phyloP scores from a whole-genome alignment of 2,329 filamentous ascomycete species.

The Sarocladiaceae sp. region DNA sequence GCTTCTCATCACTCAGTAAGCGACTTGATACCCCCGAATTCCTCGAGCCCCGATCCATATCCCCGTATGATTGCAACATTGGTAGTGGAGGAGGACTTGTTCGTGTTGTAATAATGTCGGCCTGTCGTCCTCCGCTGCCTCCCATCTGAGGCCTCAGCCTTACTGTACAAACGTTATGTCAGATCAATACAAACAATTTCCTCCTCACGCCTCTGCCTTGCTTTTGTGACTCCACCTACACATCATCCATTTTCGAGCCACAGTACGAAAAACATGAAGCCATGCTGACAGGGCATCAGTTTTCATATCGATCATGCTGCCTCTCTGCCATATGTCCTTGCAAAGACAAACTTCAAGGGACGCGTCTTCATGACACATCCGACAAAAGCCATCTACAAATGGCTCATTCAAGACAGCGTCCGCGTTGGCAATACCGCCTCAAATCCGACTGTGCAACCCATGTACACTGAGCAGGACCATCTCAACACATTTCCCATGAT shows the following conservation, averaged over 20 bases:
- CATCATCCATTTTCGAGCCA: neutral
- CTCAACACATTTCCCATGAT: slow-evolving; percentile 90
- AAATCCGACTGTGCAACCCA: slow-evolving; percentile 62
- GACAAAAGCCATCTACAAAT: slow-evolving; percentile 99
- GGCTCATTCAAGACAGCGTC: slow-evolving; percentile 96
- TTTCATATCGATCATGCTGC: slow-evolving; percentile 99
- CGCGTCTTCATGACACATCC: slow-evolving; percentile 99
- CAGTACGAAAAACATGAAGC: neutral
- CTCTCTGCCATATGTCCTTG: slow-evolving; percentile 93
- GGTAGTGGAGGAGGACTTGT: slow-evolving; percentile 2
- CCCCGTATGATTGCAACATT: neutral
- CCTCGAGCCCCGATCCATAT: slow-evolving; percentile 4
- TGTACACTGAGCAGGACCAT: slow-evolving; percentile 95
- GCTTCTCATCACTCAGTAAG: slow-evolving; percentile 98
- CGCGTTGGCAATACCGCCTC: slow-evolving; percentile 74
- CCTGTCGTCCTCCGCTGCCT: neutral
- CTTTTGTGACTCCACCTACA: slow-evolving; percentile 11
- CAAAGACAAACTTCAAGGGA: slow-evolving; percentile 96
- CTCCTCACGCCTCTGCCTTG: slow-evolving; percentile 13
- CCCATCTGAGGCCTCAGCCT: neutral
- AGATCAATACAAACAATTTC: slow-evolving; percentile 35
- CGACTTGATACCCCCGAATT: slow-evolving; percentile 15
- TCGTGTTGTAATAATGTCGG: slow-evolving; percentile 1
- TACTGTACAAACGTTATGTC: slow-evolving; percentile 20
- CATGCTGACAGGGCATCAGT: slow-evolving; percentile 44